These are phyloP conservation scores for Xylariomycetidae sp. DNA, from an alignment of 2,329 filamentous ascomycete species.

Conservation along the genomic window DNA sequence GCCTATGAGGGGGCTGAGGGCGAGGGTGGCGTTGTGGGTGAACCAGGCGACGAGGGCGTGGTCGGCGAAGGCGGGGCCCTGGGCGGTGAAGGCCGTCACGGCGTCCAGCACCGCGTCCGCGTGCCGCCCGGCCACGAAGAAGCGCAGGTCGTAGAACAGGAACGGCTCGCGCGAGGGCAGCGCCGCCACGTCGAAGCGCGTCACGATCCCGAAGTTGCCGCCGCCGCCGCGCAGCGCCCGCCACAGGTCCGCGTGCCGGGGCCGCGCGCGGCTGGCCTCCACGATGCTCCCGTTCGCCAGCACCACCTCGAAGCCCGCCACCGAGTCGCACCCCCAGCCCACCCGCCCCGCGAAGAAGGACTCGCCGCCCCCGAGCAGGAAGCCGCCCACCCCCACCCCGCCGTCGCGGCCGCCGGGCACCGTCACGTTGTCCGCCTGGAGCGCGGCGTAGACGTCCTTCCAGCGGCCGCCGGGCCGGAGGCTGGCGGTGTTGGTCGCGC, in stretches of 20 bases:
- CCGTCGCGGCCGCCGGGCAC: constrained; percentile 24
- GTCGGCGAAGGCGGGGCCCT: constrained; percentile 15
- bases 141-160: constrained; percentile 15
- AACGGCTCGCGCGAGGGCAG: constrained; percentile 16
- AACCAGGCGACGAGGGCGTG: constrained; percentile 17
- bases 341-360: constrained; percentile 9
- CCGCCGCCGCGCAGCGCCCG: constrained; percentile 41
- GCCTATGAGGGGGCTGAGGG: constrained; percentile 7
- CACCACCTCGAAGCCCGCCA: constrained; percentile 12
- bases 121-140: constrained; percentile 10
- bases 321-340: constrained; percentile 10
- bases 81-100: constrained; percentile 14
- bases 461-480: constrained; percentile 27
- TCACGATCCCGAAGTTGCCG: constrained; percentile 40
- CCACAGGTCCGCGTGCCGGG: constrained; percentile 38
- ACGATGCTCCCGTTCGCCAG: constrained; percentile 25
- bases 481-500: constrained; percentile 23
- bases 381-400: constrained; percentile 26
- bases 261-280: constrained; percentile 30
- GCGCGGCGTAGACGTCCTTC: constrained; percentile 19
- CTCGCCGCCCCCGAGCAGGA: constrained; percentile 17
- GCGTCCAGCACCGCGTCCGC: constrained; percentile 15
- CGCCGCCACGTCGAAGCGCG: constrained; percentile 29
- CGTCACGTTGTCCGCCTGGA: constrained; percentile 17
- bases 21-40: constrained; percentile 7